phyloP scores from a whole-genome alignment of 768 basidiomycete genomes.

The Boletus rubroflammeus region DNA sequence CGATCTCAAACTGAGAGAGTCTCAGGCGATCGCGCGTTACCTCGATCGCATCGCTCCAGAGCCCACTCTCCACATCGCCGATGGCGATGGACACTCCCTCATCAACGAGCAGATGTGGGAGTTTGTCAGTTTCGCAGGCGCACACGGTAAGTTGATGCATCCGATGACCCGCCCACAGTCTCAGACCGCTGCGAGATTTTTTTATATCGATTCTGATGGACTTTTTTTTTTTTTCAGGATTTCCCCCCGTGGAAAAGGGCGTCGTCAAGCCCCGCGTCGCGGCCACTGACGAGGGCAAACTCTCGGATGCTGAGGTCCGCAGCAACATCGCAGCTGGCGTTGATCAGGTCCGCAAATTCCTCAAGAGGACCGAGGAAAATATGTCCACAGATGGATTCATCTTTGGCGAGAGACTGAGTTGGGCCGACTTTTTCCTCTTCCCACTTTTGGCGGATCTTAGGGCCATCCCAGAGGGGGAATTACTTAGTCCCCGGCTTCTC shows the following conservation, averaged over 20 bases:
- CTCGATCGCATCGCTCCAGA: slow-evolving; percentile 30
- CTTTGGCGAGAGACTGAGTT: slow-evolving; percentile 27
- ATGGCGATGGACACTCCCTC: slow-evolving; percentile 20
- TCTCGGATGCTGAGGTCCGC: slow-evolving; percentile 23
- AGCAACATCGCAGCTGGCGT: slow-evolving; percentile 17
- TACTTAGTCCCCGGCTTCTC: slow-evolving; percentile 22
- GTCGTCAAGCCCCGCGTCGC: slow-evolving; percentile 33
- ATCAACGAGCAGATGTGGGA: slow-evolving; percentile 34
- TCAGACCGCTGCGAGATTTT: not conserved
- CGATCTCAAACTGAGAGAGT: slow-evolving; percentile 29
- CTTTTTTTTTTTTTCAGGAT: slow-evolving; percentile 16
- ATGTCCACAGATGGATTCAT: slow-evolving; percentile 30
- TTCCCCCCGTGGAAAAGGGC: slow-evolving; percentile 28
- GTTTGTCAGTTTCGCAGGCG: slow-evolving; percentile 25
- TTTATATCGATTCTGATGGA: not conserved
- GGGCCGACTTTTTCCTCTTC: slow-evolving; percentile 35
- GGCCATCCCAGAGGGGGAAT: slow-evolving; percentile 25
- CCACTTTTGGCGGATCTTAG: slow-evolving; percentile 30
- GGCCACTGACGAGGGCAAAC: slow-evolving; percentile 20
- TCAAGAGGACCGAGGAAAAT: slow-evolving; percentile 13
- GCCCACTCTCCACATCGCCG: slow-evolving; percentile 19
- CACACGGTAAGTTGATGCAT: slow-evolving; percentile 19
- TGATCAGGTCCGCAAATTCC: slow-evolving; percentile 13
- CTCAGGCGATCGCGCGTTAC: slow-evolving; percentile 28
- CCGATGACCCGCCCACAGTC: not conserved